Conservation (phyloP, 805 yeast species). For the Candida khao-thaluensis region DNA sequence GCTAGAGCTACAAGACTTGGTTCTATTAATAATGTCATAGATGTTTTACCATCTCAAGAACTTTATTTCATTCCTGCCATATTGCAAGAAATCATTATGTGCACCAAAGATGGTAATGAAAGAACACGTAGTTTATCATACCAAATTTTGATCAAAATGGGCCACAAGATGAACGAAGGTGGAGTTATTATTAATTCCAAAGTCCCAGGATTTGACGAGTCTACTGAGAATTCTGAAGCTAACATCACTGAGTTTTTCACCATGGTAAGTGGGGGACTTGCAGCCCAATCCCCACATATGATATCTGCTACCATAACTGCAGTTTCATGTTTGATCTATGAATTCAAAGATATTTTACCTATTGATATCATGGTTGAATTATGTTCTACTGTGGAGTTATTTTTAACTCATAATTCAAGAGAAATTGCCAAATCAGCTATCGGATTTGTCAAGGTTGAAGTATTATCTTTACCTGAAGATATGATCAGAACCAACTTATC, state of each 20-base stretch:
- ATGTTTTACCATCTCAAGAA: conserved; percentile 60
- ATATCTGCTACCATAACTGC: conserved; percentile 92
- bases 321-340: conserved; percentile 79
- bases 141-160: conserved; percentile 75
- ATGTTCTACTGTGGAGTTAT: conserved; percentile 82
- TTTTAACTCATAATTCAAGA: conserved; percentile 83
- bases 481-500: conserved; percentile 64
- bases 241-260: conserved; percentile 80
- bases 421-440: conserved; percentile 94
- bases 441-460: conserved; percentile 91
- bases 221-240: conserved; percentile 64
- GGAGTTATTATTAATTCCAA: conserved; percentile 64
- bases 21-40: conserved; percentile 61
- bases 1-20: conserved; percentile 79
- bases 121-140: conserved; percentile 83
- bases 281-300: conserved; percentile 93
- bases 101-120: conserved; percentile 91
- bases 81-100: conserved; percentile 82
- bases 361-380: conserved; percentile 66
- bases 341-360: conserved; percentile 69
- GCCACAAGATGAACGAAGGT: conserved; percentile 66
- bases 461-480: conserved; percentile 78
- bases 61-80: conserved; percentile 77
- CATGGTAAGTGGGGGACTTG: conserved; percentile 94
- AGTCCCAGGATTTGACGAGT: conserved; percentile 65